Percentiles rank a stretch among this genome's conserved stretches.
These are phyloP conservation scores for Colletotrichum nymphaeae DNA, from an alignment of 2,329 filamentous ascomycete genomes.

Conservation along the genomic window DNA sequence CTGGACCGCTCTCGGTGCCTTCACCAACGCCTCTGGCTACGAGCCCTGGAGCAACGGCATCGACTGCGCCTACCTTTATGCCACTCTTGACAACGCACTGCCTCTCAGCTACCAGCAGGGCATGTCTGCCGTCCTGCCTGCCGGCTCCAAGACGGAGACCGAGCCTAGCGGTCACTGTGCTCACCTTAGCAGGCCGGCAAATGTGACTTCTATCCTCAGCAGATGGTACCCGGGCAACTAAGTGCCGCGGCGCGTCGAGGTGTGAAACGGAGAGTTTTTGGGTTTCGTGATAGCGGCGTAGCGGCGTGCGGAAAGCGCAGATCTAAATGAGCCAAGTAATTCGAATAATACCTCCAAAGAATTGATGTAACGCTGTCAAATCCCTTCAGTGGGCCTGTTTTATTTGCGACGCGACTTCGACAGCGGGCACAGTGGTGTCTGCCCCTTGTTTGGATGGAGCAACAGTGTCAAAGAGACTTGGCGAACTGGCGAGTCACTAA, in stretches of 20 bases:
- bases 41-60: slow-evolving; percentile 45
- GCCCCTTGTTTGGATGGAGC: too few species aligned
- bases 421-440: not conserved
- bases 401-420: not conserved
- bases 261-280: too few species aligned
- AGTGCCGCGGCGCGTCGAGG: too few species aligned
- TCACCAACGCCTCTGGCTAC: slow-evolving; percentile 34
- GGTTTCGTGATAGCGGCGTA: not conserved
- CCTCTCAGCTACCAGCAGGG: slow-evolving; percentile 37
- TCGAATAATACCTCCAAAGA: not conserved
- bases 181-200: slow-evolving; percentile 25
- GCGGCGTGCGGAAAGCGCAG: not conserved
- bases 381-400: not conserved
- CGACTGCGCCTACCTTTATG: slow-evolving; percentile 41
- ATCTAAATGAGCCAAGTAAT: slow-evolving; percentile 4
- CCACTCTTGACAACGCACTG: slow-evolving; percentile 41
- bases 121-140: slow-evolving; percentile 38
- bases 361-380: not conserved
- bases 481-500: not conserved
- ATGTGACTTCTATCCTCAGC: slow-evolving; percentile 31
- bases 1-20: slow-evolving; percentile 28
- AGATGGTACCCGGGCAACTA: slow-evolving; percentile 32
- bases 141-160: slow-evolving; percentile 27
- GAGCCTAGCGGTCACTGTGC: slow-evolving; percentile 33
- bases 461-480: not conserved